Conservation (phyloP, 805 yeast species). For the Saccharomycopsis sp. region DNA sequence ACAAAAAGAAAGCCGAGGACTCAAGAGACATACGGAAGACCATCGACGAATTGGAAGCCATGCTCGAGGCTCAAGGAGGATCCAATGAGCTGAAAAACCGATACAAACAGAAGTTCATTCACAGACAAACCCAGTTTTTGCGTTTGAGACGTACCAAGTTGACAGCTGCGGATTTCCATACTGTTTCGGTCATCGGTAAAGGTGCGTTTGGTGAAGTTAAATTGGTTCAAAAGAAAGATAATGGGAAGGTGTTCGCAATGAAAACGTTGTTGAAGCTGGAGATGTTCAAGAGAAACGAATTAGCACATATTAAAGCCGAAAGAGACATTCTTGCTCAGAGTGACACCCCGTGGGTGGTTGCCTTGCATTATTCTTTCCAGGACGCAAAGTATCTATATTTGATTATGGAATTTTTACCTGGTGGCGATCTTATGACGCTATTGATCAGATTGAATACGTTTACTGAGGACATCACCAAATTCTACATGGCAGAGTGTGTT, state of each 20-base stretch:
- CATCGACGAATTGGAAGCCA: constrained; percentile 76
- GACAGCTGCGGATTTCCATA: constrained; percentile 74
- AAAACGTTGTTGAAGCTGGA: constrained; percentile 84
- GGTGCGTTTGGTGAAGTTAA: constrained; percentile 98
- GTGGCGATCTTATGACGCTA: constrained; percentile 93
- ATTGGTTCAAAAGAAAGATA: constrained; percentile 85
- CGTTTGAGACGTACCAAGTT: constrained; percentile 80
- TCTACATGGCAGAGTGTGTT: constrained; percentile 94
- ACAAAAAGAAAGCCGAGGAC: constrained; percentile 77
- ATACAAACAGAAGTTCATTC: constrained; percentile 75
- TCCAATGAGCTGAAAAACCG: constrained; percentile 83
- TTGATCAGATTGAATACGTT: constrained; percentile 89
- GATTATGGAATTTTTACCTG: constrained; percentile 94
- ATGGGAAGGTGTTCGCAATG: constrained; percentile 94
- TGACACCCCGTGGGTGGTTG: constrained; percentile 86
- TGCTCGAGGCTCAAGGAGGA: constrained; percentile 56
- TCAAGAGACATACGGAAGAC: constrained; percentile 96
- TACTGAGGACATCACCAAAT: constrained; percentile 86
- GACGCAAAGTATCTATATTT: constrained; percentile 68
- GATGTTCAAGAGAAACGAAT: constrained; percentile 89
- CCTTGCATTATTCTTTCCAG: constrained; percentile 71
- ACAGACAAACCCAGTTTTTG: constrained; percentile 80
- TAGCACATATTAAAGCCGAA: constrained; percentile 94
- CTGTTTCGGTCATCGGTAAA: constrained; percentile 88
- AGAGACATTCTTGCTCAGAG: constrained; percentile 91